Evolutionary conservation across 2,329 filamentous ascomycete species (phyloP).

Genomic region (Colletotrichum tofieldiae): DNA sequence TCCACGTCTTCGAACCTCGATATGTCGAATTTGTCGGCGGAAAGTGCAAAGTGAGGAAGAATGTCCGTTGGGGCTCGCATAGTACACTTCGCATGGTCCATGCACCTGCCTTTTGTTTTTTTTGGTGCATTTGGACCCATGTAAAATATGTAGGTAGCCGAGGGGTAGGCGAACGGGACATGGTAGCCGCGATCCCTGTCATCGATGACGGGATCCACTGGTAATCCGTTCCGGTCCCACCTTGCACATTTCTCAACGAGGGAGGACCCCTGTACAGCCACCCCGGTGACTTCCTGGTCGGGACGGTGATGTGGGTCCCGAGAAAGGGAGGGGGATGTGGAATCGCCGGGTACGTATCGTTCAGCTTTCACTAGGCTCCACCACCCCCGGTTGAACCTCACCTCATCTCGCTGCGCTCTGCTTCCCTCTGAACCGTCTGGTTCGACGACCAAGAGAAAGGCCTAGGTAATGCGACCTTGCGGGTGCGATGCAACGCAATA

Average conservation of each 20-base stretch:
- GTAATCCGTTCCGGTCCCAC: conserved; percentile 18
- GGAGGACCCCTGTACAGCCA: neutral
- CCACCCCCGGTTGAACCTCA: conserved; percentile 15
- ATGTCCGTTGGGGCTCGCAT: neutral
- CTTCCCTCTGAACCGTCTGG: conserved; percentile 1
- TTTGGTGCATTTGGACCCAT: conserved; percentile 13
- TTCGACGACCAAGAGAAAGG: neutral
- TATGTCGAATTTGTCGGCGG: conserved; percentile 3
- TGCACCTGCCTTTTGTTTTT: neutral
- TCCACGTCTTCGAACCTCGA: neutral
- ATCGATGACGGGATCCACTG: conserved; percentile 19
- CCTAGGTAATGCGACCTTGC: conserved; percentile 1
- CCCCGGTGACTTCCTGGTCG: neutral
- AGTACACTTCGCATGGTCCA: neutral
- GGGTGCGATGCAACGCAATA: neutral
- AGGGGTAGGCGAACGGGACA: conserved; percentile 36
- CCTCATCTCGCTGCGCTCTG: neutral
- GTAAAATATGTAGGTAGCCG: conserved; percentile 29
- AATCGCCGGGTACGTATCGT: neutral
- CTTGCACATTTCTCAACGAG: conserved; percentile 1
- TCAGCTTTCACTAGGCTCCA: conserved; percentile 6
- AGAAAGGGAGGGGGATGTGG: neutral
- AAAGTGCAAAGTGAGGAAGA: conserved; percentile 9
- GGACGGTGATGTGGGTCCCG: neutral
- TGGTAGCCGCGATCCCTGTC: conserved; percentile 28